phyloP scores from a whole-genome alignment of 768 basidiomycete species.

The Cystoderma amianthinum region DNA sequence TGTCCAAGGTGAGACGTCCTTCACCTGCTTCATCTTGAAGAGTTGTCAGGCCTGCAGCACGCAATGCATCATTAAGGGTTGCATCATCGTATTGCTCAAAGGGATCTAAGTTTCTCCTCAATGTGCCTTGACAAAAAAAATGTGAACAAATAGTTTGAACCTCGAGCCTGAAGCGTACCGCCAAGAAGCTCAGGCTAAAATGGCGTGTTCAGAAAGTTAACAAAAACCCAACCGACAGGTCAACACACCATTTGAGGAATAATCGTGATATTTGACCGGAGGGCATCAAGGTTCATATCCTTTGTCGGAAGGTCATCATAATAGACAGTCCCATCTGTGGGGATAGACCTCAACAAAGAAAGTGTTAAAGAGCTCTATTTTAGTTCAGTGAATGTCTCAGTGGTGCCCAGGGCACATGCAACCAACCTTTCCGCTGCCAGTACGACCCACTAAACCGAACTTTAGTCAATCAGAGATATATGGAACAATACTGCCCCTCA shows the following conservation, averaged over 20 bases:
- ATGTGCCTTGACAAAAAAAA: conserved; percentile 14
- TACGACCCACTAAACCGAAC: conserved; percentile 28
- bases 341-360: conserved; percentile 45
- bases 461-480: no score
- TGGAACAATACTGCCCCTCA: neutral
- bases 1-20: conserved; percentile 40
- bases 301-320: conserved; percentile 43
- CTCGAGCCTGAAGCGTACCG: neutral
- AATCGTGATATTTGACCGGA: conserved; percentile 49
- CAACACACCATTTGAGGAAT: conserved; percentile 35
- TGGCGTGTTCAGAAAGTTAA: neutral
- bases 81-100: conserved; percentile 45
- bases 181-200: conserved; percentile 36
- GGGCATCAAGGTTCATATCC: conserved; percentile 41
- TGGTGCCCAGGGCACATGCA: neutral
- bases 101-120: conserved; percentile 54
- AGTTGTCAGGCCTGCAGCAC: conserved; percentile 25
- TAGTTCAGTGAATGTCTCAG: neutral
- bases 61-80: conserved; percentile 22
- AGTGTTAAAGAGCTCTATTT: conserved; percentile 40
- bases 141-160: neutral
- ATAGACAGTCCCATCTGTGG: conserved; percentile 40
- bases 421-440: conserved; percentile 28
- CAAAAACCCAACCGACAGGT: neutral
- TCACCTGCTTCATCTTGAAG: conserved; percentile 31